Evolutionary conservation across 2,329 filamentous ascomycete genomes (phyloP).

Genomic region (Sclerotinia glacialis): DNA sequence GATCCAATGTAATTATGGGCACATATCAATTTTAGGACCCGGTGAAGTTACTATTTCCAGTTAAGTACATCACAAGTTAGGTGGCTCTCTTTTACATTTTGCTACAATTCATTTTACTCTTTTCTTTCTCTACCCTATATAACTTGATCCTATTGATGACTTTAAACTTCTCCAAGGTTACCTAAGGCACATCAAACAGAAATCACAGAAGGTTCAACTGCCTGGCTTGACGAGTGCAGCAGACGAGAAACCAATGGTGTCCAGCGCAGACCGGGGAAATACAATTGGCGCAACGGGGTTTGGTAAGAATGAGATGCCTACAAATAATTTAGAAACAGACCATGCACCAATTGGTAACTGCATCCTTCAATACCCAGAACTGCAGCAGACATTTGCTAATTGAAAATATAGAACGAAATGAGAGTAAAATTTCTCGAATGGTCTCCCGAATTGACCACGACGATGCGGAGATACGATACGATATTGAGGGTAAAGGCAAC

Average conservation of each 20-base stretch:
- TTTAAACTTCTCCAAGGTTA: not conserved
- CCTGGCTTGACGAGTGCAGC: not conserved
- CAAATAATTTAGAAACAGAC: not conserved
- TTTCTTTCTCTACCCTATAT: not conserved
- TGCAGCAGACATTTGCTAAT: not conserved
- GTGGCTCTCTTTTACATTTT: not conserved
- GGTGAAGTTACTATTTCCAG: not conserved
- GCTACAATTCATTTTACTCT: not conserved
- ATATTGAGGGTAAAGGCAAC: slow-evolving; percentile 45
- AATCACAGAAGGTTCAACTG: not conserved
- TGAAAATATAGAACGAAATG: slow-evolving; percentile 6
- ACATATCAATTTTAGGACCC: not conserved
- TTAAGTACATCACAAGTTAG: not conserved
- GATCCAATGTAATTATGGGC: not conserved
- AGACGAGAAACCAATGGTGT: not conserved
- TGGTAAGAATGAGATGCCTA: not conserved
- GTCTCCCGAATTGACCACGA: slow-evolving; percentile 41
- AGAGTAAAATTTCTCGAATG: slow-evolving; percentile 28
- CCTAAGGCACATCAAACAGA: not conserved
- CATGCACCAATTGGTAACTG: not conserved
- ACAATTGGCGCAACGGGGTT: not conserved
- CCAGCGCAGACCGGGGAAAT: not conserved
- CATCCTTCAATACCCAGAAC: not conserved
- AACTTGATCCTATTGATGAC: not conserved
- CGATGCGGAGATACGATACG: slow-evolving; percentile 45